Percentiles rank a stretch among this genome's conserved stretches.
phyloP scores from a whole-genome alignment of 805 yeast species.

The Wickerhamomyces kurtzmanii region DNA sequence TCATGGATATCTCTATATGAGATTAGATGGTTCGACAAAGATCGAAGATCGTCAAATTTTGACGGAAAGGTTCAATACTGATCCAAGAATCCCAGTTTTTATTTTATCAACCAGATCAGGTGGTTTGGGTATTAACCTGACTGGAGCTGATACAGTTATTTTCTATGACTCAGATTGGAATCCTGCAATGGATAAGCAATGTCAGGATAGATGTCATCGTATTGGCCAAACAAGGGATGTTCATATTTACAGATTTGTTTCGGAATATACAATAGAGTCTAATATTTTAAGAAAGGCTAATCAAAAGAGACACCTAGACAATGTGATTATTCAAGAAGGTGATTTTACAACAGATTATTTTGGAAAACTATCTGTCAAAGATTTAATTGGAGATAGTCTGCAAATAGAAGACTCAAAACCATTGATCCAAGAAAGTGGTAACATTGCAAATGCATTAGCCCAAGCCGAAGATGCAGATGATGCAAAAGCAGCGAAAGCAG shows the following conservation, averaged over 20 bases:
- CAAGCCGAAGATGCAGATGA: conserved; percentile 95
- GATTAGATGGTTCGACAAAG: conserved; percentile 95
- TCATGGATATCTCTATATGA: conserved; percentile 89
- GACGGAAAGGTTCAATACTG: conserved; percentile 88
- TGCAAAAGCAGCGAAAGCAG: conserved; percentile 80
- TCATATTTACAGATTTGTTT: conserved; percentile 91
- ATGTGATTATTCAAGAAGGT: conserved; percentile 94
- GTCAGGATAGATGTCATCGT: conserved; percentile 98
- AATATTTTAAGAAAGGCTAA: conserved; percentile 90
- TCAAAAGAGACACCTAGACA: conserved; percentile 88
- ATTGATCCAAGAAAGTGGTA: conserved; percentile 22
- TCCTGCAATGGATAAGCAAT: conserved; percentile 98
- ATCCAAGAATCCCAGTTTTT: conserved; percentile 78
- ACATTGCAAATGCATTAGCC: conserved; percentile 58
- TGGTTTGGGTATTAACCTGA: conserved; percentile 92
- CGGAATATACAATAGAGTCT: conserved; percentile 93
- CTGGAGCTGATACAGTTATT: conserved; percentile 98
- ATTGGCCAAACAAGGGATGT: conserved; percentile 98
- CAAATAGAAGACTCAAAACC: conserved; percentile 20
- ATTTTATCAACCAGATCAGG: conserved; percentile 95
- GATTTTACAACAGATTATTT: conserved; percentile 97
- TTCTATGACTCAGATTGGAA: conserved; percentile 99
- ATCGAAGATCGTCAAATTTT: conserved; percentile 92
- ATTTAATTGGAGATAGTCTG: conserved; percentile 49
- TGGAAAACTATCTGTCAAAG: conserved; percentile 77